Percentiles rank a stretch among this genome's conserved stretches.
Conservation (phyloP, 805 yeast genomes). For the Wickerhamomyces strasburgensis region DNA sequence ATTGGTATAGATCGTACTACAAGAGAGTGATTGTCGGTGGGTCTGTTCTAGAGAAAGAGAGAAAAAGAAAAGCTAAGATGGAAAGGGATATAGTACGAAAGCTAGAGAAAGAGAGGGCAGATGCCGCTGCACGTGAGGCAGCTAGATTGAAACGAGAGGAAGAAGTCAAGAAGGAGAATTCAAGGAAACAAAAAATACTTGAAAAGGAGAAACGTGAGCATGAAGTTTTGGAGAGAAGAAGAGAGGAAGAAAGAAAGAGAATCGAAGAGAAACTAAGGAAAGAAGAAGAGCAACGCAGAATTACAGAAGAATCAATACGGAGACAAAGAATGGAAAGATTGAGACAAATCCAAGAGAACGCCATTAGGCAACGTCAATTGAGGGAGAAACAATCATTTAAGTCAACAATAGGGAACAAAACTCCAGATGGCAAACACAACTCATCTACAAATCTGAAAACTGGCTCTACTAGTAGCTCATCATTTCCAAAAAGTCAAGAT, state of each 20-base stretch:
- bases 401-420: no score
- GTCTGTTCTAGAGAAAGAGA: conserved; percentile 1
- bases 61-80: background rate
- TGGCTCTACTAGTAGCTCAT: no score
- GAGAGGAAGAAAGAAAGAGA: conserved; percentile 8
- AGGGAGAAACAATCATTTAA: background rate
- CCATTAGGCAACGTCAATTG: conserved; percentile 4
- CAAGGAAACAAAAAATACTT: conserved; percentile 4
- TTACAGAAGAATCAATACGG: conserved; percentile 6
- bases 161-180: conserved; percentile 4
- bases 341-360: background rate
- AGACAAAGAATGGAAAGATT: conserved; percentile 3
- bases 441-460: no score
- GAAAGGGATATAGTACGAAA: background rate
- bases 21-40: conserved; percentile 4
- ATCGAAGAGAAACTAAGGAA: conserved; percentile 7
- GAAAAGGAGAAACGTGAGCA: conserved; percentile 8
- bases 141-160: no score
- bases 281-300: conserved; percentile 5
- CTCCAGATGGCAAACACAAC: no score
- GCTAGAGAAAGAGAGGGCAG: background rate
- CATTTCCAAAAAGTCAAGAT: background rate
- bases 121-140: background rate
- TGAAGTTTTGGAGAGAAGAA: conserved; percentile 12
- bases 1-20: conserved; percentile 10